Percentiles rank a stretch among this genome's conserved stretches.
These are phyloP conservation scores for Grosmannia penicillata DNA, from an alignment of 2,329 filamentous ascomycete species.

Conservation along the genomic window DNA sequence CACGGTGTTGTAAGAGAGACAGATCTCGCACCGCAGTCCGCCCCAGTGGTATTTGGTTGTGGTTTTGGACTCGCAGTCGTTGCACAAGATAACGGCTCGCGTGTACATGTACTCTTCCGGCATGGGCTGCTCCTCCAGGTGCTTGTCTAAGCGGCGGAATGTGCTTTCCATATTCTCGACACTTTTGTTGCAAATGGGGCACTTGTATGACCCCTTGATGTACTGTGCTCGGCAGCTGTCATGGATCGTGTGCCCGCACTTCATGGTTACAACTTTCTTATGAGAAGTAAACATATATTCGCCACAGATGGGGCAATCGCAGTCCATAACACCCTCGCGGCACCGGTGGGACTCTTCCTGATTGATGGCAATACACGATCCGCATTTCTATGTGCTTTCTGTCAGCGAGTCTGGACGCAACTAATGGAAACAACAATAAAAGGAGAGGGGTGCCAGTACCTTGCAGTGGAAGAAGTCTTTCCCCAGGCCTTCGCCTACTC, in stretches of 20 bases:
- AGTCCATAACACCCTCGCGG: conserved; percentile 86
- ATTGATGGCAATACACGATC: conserved; percentile 83
- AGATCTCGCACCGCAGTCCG: conserved; percentile 72
- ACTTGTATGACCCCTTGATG: conserved; percentile 84
- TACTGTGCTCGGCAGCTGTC: conserved; percentile 77
- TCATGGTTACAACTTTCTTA: conserved; percentile 80
- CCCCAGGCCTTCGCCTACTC: conserved; percentile 76
- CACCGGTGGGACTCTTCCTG: conserved; percentile 79
- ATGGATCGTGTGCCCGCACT: conserved; percentile 92
- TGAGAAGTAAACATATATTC: conserved; percentile 94
- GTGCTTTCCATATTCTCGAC: conserved; percentile 96
- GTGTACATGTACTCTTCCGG: conserved; percentile 68
- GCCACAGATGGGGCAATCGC: conserved; percentile 90
- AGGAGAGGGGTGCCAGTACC: conserved; percentile 29
- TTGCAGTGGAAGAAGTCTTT: conserved; percentile 99
- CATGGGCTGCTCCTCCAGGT: conserved; percentile 85
- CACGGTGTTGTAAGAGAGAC: conserved; percentile 54
- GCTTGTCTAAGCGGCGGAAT: conserved; percentile 79
- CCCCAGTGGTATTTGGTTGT: conserved; percentile 88
- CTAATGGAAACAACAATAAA: conserved; percentile 1
- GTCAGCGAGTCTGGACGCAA: background rate
- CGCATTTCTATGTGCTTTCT: conserved; percentile 50
- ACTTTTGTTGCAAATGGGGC: conserved; percentile 90
- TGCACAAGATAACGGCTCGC: conserved; percentile 74
- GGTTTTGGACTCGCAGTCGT: conserved; percentile 83